Evolutionary conservation across 2,329 filamentous ascomycete genomes (phyloP).

Genomic region (Colletotrichum salicis): DNA sequence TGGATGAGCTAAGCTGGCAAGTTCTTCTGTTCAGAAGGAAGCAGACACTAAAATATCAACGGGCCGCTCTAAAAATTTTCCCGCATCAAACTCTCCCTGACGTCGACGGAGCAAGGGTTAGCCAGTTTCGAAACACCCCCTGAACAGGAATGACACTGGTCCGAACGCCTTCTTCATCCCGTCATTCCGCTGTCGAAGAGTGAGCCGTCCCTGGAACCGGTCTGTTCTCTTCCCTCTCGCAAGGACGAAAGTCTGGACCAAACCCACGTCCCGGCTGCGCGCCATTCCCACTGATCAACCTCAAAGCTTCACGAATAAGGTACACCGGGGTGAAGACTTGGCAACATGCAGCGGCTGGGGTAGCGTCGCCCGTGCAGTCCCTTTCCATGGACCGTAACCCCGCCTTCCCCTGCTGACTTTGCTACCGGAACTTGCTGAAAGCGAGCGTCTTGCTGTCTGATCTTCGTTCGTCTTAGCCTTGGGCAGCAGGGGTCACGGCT

Average conservation of each 20-base stretch:
- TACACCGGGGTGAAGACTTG: constrained; percentile 33
- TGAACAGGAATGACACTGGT: constrained; percentile 26
- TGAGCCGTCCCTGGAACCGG: constrained; percentile 5
- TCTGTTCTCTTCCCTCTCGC: constrained; percentile 7
- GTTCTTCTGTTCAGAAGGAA: neutral
- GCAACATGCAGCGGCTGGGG: constrained; percentile 2
- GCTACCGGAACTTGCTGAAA: constrained; percentile 32
- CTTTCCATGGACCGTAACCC: neutral
- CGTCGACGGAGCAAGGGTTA: constrained; percentile 18
- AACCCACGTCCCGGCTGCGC: neutral
- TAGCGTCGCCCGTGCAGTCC: too few relatives aligned
- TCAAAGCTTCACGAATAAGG: constrained; percentile 31
- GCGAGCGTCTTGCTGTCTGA: constrained; percentile 31
- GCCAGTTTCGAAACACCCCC: constrained; percentile 33
- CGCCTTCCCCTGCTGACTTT: constrained; percentile 27
- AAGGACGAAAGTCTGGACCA: neutral
- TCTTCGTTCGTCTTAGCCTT: constrained; percentile 26
- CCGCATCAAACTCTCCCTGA: constrained; percentile 2
- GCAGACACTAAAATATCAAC: neutral
- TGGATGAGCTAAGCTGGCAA: neutral
- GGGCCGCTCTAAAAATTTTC: constrained; percentile 28
- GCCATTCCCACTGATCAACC: constrained; percentile 3
- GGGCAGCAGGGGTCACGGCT: neutral
- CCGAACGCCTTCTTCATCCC: constrained; percentile 29
- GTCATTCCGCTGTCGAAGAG: constrained; percentile 8